Base-by-base conservation (phyloP, 495 filamentous ascomycete genomes). In the Pseudomonodictys pantanalensis region DNA sequence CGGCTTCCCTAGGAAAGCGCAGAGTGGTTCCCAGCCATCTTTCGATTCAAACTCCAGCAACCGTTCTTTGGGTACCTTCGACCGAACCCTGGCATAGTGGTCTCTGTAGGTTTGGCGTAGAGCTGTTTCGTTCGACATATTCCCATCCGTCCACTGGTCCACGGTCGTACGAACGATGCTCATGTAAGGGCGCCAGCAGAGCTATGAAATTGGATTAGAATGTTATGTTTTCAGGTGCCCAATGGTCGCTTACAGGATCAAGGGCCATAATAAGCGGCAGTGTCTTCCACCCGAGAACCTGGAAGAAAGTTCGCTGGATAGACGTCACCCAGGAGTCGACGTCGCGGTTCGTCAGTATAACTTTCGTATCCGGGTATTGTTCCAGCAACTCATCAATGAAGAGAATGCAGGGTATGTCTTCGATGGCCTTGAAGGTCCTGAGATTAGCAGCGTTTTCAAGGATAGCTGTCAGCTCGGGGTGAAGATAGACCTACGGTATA, bases 11-110 rank as follows among this genome's bases (percentile, higher is more conserved):
- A 60, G 25, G 29, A 60, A 53, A 3, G 32, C 49, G 26, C 57
- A 60, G 1, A 60, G 39, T 6, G 57, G 57, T 8, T 2, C 47
- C 57, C 57, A 60, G n/a, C 57, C 57, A n/a, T 60, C 48, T n/a
- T 46, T 52, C 5, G 24, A n/a, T 2, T 60, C 10, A 47, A 60
- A 60, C 1, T 53, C 28, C 23, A 60, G 42, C 3, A 53, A n/a
- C 10, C 38, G 52, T 15, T 52, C 26, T 17, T 38, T 22, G 6
- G 57, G 57, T 24, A 46, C 39, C 12, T 45, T 45, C 15, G 11
- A 9, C 10, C 57, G 35, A 1, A 60, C 28, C 38, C 53, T 25
- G 3, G 11, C 41, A 26, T 60, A 60, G 30, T 60, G 57, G 3
- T 46, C 26, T 2, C 10, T 33, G 26, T 45, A 60, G 8, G 29